Evolutionary conservation across 2,329 filamentous ascomycete species (phyloP), one percentile per base, ranked within the genome.

Genomic region (Aspergillus quadricinctus): DNA sequence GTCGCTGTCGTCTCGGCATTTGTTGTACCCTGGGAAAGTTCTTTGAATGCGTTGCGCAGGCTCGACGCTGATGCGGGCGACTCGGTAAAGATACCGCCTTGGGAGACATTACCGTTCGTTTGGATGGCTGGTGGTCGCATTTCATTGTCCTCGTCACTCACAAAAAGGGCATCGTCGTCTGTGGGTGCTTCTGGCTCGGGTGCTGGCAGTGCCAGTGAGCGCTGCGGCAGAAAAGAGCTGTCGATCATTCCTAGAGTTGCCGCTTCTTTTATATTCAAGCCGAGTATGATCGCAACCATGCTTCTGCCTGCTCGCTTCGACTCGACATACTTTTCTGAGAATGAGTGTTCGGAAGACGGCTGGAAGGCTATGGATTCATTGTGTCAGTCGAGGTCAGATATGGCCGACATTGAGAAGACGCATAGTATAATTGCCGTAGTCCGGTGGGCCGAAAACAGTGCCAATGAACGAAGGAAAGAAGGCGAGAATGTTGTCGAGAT

Each of bases 281-380:
- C 83, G 63, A 81, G 77, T 53, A 86, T 80, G 28, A 87, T 71
- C 8, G 83, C 80, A 23, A 80, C 78, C n/a, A 84, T 69, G 1
- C 75, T 79, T 61, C 84, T 78, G 23, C 78, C 77, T 54, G 77
- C 74, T 41, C 84, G 78, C 69, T 88, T 88, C 27, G 72, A 71
- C 65, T 87, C 84, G 17, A 87, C 84, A 51, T 82, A 74, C 4
- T 62, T 72, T 21, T 78, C 69, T 0, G 82, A 85, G 59, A 81
- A 83, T 17, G 74, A 72, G 61, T 86, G 84, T 31, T 77, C 75
- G n/a, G 74, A 73, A 31, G 76, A 75, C 14, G 74, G 72, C 56
- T 72, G 70, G 49, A 77, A 77, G 48, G 67, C 76, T 77, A 63
- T 56, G 57, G 31, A 49, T 49, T 53, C 45, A 55, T 49, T 48